Conservation (phyloP, 164 flowering plant species). For the Warburgia ugandensis region DNA sequence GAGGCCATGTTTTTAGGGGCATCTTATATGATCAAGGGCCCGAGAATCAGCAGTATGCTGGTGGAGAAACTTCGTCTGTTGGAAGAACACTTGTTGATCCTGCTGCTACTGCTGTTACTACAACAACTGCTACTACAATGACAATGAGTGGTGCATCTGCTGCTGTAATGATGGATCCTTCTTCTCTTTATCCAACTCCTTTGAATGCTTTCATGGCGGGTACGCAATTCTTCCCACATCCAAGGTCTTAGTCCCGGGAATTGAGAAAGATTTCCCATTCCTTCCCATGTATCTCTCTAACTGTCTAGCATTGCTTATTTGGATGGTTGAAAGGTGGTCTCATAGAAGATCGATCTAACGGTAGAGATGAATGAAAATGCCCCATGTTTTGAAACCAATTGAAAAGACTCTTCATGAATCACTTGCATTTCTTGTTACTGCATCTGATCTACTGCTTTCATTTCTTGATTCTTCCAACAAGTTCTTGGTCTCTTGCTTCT, state of each 20-base stretch:
- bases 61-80: constrained; percentile 30
- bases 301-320: neutral
- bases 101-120: constrained; percentile 3
- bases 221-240: constrained; percentile 76
- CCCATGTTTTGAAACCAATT: no score
- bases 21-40: constrained; percentile 85
- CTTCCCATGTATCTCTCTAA: neutral
- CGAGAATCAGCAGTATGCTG: constrained; percentile 23
- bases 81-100: constrained; percentile 17
- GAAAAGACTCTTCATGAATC: no score
- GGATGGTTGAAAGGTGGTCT: neutral
- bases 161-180: constrained; percentile 38
- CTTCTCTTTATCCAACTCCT: constrained; percentile 60
- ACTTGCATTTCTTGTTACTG: no score
- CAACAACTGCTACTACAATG: constrained; percentile 6
- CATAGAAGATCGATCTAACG: no score
- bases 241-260: constrained; percentile 13
- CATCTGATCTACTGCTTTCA: no score
- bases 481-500: no score
- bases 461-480: no score
- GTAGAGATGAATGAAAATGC: no score
- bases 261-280: no score
- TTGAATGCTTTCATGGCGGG: constrained; percentile 71
- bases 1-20: constrained; percentile 87
- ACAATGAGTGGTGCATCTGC: constrained; percentile 15